phyloP scores from a whole-genome alignment of 2,329 filamentous ascomycete genomes.

The Incumbomyces delicatus region DNA sequence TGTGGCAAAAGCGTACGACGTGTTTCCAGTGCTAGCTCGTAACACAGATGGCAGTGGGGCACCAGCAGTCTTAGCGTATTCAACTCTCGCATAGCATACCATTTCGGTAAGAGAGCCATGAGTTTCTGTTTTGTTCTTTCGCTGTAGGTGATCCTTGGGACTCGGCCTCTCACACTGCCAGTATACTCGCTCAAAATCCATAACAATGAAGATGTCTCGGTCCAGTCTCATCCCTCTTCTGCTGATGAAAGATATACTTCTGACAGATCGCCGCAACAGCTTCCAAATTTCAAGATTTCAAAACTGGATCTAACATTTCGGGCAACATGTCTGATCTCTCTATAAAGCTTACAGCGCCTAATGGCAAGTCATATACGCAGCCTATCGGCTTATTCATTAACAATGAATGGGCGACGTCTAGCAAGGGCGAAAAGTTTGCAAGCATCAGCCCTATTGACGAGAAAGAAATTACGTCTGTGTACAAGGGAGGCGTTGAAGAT shows the following conservation, averaged over 20 bases:
- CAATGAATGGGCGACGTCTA: constrained; percentile 32
- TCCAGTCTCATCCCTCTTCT: not conserved
- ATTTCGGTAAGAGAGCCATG: too few relatives aligned
- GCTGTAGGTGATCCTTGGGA: not conserved
- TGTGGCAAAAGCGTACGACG: too few relatives aligned
- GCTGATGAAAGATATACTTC: not conserved
- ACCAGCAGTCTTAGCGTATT: too few relatives aligned
- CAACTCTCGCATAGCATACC: too few relatives aligned
- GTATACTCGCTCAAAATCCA: not conserved
- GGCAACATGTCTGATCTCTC: not conserved
- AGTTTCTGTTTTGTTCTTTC: too few relatives aligned
- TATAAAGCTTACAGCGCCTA: not conserved
- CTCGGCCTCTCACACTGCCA: not conserved
- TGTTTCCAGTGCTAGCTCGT: too few relatives aligned
- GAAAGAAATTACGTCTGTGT: constrained; percentile 24
- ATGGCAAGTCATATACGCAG: not conserved
- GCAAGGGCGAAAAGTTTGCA: constrained; percentile 26
- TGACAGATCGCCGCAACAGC: not conserved
- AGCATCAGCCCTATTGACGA: constrained; percentile 25
- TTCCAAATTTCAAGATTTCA: too few relatives aligned
- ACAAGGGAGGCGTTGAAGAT: constrained; percentile 26
- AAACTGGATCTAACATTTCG: not conserved
- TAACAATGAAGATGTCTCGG: not conserved
- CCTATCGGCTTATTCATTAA: constrained; percentile 30
- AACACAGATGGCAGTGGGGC: too few relatives aligned